A percentile compares a stretch with the other conserved stretches of the same genome.
Conservation (phyloP, 2,329 filamentous ascomycete species). For the Talaromyces albobiverticillius region DNA sequence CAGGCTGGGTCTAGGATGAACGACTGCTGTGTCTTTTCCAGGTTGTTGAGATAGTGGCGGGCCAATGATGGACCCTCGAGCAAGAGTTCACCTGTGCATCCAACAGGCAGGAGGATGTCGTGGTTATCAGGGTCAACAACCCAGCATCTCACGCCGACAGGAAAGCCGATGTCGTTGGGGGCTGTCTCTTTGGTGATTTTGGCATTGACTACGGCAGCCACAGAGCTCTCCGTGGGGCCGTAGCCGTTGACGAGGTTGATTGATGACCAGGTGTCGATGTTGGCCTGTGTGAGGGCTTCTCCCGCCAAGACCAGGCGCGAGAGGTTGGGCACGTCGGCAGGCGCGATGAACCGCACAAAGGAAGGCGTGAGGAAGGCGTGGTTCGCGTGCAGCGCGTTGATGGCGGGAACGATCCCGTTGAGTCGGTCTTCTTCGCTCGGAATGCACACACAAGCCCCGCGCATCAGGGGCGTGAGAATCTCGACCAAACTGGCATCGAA, state of each 20-base stretch:
- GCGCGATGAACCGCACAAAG: slow-evolving; percentile 50
- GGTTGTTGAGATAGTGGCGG: slow-evolving; percentile 45
- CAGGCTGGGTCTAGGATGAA: slow-evolving; percentile 39
- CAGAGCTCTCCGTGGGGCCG: slow-evolving; percentile 13
- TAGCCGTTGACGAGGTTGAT: slow-evolving; percentile 14
- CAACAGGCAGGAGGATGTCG: slow-evolving; percentile 44
- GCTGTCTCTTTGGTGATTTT: slow-evolving; percentile 18
- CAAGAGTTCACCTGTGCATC: slow-evolving; percentile 37
- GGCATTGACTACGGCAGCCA: slow-evolving; percentile 18
- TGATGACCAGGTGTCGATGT: slow-evolving; percentile 20
- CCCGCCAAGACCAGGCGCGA: slow-evolving; percentile 41
- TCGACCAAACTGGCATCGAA: slow-evolving; percentile 55
- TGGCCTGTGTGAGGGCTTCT: slow-evolving; percentile 41
- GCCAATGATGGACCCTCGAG: slow-evolving; percentile 42
- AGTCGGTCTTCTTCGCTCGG: slow-evolving; percentile 49
- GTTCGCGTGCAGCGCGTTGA: slow-evolving; percentile 51
- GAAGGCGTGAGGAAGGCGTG: slow-evolving; percentile 60
- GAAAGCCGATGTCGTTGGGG: slow-evolving; percentile 33
- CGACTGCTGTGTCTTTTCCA: slow-evolving; percentile 31
- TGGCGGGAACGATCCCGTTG: slow-evolving; percentile 27
- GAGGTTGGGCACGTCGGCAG: slow-evolving; percentile 25
- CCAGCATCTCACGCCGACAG: slow-evolving; percentile 44
- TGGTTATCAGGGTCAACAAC: slow-evolving; percentile 45
- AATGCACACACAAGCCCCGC: slow-evolving; percentile 60
- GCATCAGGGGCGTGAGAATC: slow-evolving; percentile 53